Percentiles rank a stretch among this genome's conserved stretches.
Evolutionary conservation across 495 filamentous ascomycete species (phyloP).

Genomic region (Letharia columbiana): DNA sequence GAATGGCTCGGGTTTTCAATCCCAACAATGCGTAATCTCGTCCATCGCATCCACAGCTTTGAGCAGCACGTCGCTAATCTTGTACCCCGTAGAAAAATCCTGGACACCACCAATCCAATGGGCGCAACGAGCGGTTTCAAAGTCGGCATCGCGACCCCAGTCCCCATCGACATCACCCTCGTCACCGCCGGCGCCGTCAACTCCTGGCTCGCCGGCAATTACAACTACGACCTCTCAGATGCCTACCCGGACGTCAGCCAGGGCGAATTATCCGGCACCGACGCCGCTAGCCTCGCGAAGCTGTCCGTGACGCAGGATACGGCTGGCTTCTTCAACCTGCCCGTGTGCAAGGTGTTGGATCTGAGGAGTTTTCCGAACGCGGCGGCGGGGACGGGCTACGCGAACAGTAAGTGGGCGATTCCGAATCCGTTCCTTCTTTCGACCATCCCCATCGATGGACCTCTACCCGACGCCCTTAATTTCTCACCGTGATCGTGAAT

Average conservation of each 20-base stretch:
- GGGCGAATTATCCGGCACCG: neutral
- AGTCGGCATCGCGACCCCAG: neutral
- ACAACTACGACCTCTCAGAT: conserved; percentile 9
- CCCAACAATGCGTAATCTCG: neutral
- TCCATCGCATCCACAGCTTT: neutral
- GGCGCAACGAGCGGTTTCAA: neutral
- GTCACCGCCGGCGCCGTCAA: conserved; percentile 14
- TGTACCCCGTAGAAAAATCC: neutral
- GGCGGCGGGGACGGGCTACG: neutral
- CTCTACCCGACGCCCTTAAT: too few relatives aligned
- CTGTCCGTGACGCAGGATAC: neutral
- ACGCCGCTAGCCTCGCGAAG: neutral
- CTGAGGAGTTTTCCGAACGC: conserved; percentile 11
- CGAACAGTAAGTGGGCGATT: neutral
- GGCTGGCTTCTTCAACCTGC: conserved; percentile 15
- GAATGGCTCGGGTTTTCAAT: conserved; percentile 17
- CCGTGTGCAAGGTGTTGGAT: conserved; percentile 14
- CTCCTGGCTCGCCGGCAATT: conserved; percentile 13
- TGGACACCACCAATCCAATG: neutral
- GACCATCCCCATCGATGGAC: too few relatives aligned
- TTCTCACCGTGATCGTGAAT: too few relatives aligned
- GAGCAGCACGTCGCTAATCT: neutral
- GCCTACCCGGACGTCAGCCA: conserved; percentile 3
- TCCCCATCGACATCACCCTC: neutral
- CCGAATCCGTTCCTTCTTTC: too few relatives aligned